These are phyloP conservation scores for Wickerhamiella azyma DNA, from an alignment of 805 yeast species.

Conservation along the genomic window DNA sequence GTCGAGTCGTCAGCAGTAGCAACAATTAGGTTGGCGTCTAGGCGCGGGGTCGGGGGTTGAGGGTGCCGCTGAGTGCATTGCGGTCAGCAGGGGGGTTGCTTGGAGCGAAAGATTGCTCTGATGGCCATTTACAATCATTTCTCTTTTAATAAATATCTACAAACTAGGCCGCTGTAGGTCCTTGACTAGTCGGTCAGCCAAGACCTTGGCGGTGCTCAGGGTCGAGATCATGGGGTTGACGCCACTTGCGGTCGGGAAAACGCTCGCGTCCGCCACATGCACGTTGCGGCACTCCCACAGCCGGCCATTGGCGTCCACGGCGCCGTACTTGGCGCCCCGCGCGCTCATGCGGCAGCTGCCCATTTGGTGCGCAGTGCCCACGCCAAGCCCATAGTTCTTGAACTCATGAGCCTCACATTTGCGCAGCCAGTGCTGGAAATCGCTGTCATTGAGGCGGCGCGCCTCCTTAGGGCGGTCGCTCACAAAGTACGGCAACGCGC, in stretches of 20 bases:
- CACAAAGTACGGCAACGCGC: conserved; percentile 30
- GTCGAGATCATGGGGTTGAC: conserved; percentile 41
- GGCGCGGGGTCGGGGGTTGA: no score
- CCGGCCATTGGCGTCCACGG: conserved; percentile 33
- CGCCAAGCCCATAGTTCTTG: conserved; percentile 23
- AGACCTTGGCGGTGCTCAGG: conserved; percentile 35
- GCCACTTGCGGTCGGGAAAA: conserved; percentile 40
- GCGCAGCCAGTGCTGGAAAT: conserved; percentile 26
- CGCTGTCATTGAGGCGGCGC: conserved; percentile 31
- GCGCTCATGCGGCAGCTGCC: conserved; percentile 33
- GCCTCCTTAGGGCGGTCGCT: conserved; percentile 22
- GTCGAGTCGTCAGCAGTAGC: not conserved
- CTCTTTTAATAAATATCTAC: not conserved
- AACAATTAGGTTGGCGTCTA: not conserved
- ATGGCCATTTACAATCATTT: no score
- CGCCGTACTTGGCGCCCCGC: conserved; percentile 32
- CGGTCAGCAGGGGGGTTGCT: no score
- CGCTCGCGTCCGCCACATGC: conserved; percentile 38
- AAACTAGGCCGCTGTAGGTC: not conserved
- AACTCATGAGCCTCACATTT: conserved; percentile 17
- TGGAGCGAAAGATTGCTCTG: no score
- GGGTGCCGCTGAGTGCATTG: no score
- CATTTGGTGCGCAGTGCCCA: conserved; percentile 45
- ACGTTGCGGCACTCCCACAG: conserved; percentile 37
- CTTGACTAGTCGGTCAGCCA: conserved; percentile 29